Evolutionary conservation across 2,329 filamentous ascomycete species (phyloP).

Genomic region (Diaporthe velutina): DNA sequence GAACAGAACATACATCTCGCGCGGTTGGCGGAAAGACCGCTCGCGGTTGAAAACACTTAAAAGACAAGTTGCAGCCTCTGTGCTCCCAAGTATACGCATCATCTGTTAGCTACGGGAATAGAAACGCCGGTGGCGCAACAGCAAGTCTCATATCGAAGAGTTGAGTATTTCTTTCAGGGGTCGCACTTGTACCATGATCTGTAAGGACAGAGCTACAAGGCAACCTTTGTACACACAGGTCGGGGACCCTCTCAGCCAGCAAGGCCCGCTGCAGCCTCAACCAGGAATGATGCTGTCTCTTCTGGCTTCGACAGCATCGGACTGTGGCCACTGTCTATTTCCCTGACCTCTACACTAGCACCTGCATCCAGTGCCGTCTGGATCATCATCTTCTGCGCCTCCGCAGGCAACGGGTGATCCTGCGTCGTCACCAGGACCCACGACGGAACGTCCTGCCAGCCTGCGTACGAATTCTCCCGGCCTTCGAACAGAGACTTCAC

Average conservation of each 20-base stretch:
- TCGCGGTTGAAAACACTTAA: not conserved
- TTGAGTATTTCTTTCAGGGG: not conserved
- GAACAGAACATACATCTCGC: not conserved
- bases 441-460: conserved; percentile 60
- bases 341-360: conserved; percentile 51
- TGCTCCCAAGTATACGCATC: too few relatives aligned
- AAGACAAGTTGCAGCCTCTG: too few relatives aligned
- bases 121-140: not conserved
- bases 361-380: conserved; percentile 55
- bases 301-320: conserved; percentile 61
- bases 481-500: conserved; percentile 60
- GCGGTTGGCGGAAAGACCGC: not conserved
- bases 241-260: not conserved
- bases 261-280: conserved; percentile 52
- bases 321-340: conserved; percentile 61
- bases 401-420: conserved; percentile 54
- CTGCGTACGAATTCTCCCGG: conserved; percentile 57
- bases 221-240: not conserved
- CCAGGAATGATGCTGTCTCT: conserved; percentile 53
- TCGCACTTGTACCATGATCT: not conserved
- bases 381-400: conserved; percentile 54
- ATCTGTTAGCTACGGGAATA: not conserved
- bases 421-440: conserved; percentile 61
- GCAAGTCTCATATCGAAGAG: not conserved
- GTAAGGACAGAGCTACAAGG: not conserved